Conservation (phyloP, 1,139 yeast species). For the Yamadazyma triangularis region DNA sequence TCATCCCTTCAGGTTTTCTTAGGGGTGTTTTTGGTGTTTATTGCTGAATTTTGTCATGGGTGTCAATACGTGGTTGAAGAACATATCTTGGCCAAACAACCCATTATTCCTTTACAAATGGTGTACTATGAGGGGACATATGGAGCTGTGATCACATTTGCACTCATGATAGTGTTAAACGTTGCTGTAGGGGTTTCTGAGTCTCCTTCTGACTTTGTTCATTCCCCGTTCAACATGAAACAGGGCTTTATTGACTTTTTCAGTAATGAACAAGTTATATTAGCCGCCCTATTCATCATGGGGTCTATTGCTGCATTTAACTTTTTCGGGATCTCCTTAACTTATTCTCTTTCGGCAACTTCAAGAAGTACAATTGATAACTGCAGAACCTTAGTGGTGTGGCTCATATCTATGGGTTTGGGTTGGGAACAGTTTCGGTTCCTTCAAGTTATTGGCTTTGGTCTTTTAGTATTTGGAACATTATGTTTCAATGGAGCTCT, state of each 20-base stretch:
- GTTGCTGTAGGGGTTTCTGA: slow-evolving; percentile 33
- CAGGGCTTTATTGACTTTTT: slow-evolving; percentile 51
- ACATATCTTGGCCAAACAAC: slow-evolving; percentile 50
- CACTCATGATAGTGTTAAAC: slow-evolving; percentile 42
- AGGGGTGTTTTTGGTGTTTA: slow-evolving; percentile 56
- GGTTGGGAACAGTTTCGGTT: slow-evolving; percentile 74
- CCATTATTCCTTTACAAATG: slow-evolving; percentile 58
- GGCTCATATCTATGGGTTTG: slow-evolving; percentile 67
- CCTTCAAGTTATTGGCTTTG: slow-evolving; percentile 64
- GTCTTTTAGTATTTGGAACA: slow-evolving; percentile 65
- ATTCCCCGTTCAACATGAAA: slow-evolving; percentile 54
- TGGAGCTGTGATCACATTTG: slow-evolving; percentile 48
- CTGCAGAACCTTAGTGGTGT: slow-evolving; percentile 69
- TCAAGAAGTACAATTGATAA: slow-evolving; percentile 79
- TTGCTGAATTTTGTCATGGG: slow-evolving; percentile 68
- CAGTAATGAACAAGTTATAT: slow-evolving; percentile 33
- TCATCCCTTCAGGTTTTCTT: slow-evolving; percentile 28
- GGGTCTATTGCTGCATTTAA: slow-evolving; percentile 69
- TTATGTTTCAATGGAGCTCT: slow-evolving; percentile 70
- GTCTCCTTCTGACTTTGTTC: slow-evolving; percentile 27
- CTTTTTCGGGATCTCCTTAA: slow-evolving; percentile 68
- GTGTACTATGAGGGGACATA: slow-evolving; percentile 76
- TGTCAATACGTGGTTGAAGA: slow-evolving; percentile 79
- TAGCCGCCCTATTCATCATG: slow-evolving; percentile 64
- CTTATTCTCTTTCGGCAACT: slow-evolving; percentile 66